These are phyloP conservation scores for Hymenochaete sp. DNA, from an alignment of 1,284 basidiomycete genomes.

Conservation along the genomic window DNA sequence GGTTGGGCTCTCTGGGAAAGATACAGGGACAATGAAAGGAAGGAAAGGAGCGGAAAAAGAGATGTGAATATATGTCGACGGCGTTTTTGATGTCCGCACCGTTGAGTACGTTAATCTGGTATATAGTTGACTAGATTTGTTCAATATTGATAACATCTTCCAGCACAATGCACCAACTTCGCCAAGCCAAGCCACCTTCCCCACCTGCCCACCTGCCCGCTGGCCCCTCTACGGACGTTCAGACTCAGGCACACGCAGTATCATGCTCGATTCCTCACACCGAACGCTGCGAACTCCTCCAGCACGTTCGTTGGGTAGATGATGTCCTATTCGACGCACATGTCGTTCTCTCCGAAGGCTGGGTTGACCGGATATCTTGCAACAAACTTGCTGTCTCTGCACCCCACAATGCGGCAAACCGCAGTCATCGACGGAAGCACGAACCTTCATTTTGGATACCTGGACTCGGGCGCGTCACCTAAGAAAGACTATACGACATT, in stretches of 20 bases:
- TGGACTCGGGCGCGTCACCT: too few species aligned
- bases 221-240: constrained; percentile 75
- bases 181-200: constrained; percentile 85
- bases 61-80: constrained; percentile 79
- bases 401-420: too few species aligned
- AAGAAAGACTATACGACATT: constrained; percentile 17
- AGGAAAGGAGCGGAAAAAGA: too few species aligned
- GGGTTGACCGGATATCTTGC: too few species aligned
- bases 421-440: neutral
- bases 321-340: constrained; percentile 79
- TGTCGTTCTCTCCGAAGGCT: constrained; percentile 62
- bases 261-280: constrained; percentile 53
- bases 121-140: constrained; percentile 27
- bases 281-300: constrained; percentile 71
- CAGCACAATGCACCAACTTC: constrained; percentile 77
- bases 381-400: too few species aligned
- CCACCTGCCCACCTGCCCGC: constrained; percentile 75
- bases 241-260: constrained; percentile 50
- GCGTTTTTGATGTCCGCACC: constrained; percentile 47
- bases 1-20: constrained; percentile 28
- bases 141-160: constrained; percentile 28
- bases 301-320: constrained; percentile 83
- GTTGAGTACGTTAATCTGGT: constrained; percentile 60
- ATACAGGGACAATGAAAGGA: neutral
- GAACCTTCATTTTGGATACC: too few species aligned